Base-by-base conservation (phyloP, 768 basidiomycete species). In the Lepiota brunneoincarnata region DNA sequence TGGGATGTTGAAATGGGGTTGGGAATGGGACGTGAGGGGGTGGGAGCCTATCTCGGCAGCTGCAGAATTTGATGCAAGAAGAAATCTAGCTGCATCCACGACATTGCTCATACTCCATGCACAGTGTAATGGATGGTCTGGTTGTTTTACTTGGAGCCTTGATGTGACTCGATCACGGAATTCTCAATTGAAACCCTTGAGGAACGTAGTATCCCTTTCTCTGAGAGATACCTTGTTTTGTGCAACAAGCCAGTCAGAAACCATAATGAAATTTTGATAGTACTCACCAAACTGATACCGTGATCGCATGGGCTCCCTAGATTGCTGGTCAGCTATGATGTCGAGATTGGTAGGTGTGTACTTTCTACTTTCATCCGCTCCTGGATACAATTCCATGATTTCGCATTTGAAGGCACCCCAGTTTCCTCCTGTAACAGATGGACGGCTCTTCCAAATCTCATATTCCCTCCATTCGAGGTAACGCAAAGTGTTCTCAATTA, bases 131-230 rank as follows among this genome's bases (percentile, higher is more conserved):
- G n/a, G n/a, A n/a, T n/a, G n/a, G n/a, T n/a, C n/a, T n/a, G n/a
- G n/a, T n/a, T n/a, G n/a, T n/a, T n/a, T n/a, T n/a, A n/a, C n/a
- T n/a, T n/a, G n/a, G n/a, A n/a, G n/a, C n/a, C n/a, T n/a, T n/a
- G n/a, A 50, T 2, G 34, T 45, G 4, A 61, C 51, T 2, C 49
- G 18, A 18, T 38, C 9, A 6, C 49, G 9, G 21, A 62, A 54
- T 1, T 28, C 24, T n/a, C 21, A 2, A n/a, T 55, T 55, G 18
- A 60, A 38, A 1, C 61, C 59, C 17, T 34, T 26, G 10, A 63
- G 7, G 37, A 59, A 58, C 6, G 40, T 11, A 9, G 26, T 51
- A 3, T 17, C 18, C 9, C 38, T 49, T 28, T 62, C 57, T 2
- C 26, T 20, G 4, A 52, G 18, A 0, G 58, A 45, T 1, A 60